These are phyloP conservation scores for Penicillium sp. DNA, from an alignment of 2,329 filamentous ascomycete genomes.

Conservation along the genomic window DNA sequence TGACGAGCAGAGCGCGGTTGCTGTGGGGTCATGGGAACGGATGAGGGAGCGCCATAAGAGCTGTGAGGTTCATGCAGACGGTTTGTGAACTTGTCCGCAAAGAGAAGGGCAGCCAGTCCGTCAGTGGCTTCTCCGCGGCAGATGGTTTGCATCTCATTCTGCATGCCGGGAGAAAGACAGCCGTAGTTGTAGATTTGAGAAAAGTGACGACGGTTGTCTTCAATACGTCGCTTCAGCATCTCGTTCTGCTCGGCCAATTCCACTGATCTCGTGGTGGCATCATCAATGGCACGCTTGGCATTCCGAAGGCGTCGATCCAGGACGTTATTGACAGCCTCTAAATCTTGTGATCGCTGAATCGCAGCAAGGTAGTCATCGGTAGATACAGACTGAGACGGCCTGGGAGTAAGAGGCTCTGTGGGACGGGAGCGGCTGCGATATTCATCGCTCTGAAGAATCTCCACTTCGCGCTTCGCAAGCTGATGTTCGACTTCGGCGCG, in stretches of 20 bases:
- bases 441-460: slow-evolving; percentile 77
- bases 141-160: slow-evolving; percentile 51
- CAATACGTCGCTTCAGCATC: slow-evolving; percentile 79
- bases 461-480: slow-evolving; percentile 85
- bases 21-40: slow-evolving; percentile 76
- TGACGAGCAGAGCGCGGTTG: slow-evolving; percentile 56
- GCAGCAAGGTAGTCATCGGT: slow-evolving; percentile 63
- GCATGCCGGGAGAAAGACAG: slow-evolving; percentile 65
- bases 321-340: slow-evolving; percentile 67
- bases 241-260: slow-evolving; percentile 75
- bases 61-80: slow-evolving; percentile 30
- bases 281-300: slow-evolving; percentile 77
- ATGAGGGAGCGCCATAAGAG: slow-evolving; percentile 56
- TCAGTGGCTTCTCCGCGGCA: slow-evolving; percentile 38
- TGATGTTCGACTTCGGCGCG: slow-evolving; percentile 89
- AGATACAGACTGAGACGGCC: slow-evolving; percentile 44
- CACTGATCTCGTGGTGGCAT: slow-evolving; percentile 74
- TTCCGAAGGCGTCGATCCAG: slow-evolving; percentile 69
- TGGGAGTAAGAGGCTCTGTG: slow-evolving; percentile 47
- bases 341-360: slow-evolving; percentile 64
- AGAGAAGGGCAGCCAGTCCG: slow-evolving; percentile 44
- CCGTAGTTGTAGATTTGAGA: slow-evolving; percentile 77
- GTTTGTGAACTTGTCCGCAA: slow-evolving; percentile 43
- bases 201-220: slow-evolving; percentile 87
- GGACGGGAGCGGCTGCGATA: slow-evolving; percentile 65